Percentiles rank a stretch among this genome's conserved stretches.
Evolutionary conservation across 1,284 basidiomycete genomes (phyloP).

Genomic region (Rhodotorula glutinis): DNA sequence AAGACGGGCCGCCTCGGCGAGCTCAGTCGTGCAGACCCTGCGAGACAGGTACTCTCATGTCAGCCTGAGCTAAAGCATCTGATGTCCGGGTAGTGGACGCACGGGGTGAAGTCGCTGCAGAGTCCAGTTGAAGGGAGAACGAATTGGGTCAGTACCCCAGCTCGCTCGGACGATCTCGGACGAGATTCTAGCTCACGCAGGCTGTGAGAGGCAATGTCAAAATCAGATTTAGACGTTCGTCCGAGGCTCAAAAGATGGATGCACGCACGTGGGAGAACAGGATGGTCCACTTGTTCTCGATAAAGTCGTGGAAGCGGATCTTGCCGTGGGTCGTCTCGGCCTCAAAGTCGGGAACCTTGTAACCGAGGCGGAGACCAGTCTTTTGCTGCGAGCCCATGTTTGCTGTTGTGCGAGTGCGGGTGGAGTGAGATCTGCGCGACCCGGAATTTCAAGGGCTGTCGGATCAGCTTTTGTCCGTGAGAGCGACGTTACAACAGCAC

Average conservation of each 20-base stretch:
- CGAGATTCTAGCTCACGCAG: not conserved
- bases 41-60: not conserved
- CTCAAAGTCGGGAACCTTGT: conserved; percentile 64
- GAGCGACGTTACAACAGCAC: too few species aligned
- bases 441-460: too few species aligned
- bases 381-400: conserved; percentile 2
- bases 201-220: not conserved
- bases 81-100: not conserved
- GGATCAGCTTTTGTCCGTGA: too few species aligned
- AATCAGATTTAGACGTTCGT: too few species aligned
- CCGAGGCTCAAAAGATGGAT: too few species aligned
- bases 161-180: too few species aligned
- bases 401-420: not conserved
- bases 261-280: conserved; percentile 75
- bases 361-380: conserved; percentile 47
- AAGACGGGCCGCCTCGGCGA: conserved; percentile 87
- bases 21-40: conserved; percentile 71
- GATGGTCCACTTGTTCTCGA: conserved; percentile 82
- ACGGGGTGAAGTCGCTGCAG: conserved; percentile 57
- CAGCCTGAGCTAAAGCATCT: too few species aligned
- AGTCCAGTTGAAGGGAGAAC: not conserved
- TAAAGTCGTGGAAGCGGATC: conserved; percentile 89
- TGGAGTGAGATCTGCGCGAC: too few species aligned
- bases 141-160: not conserved
- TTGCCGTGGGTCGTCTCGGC: conserved; percentile 52